Evolutionary conservation across 768 basidiomycete species (phyloP).

Genomic region (Hericium coralloides): DNA sequence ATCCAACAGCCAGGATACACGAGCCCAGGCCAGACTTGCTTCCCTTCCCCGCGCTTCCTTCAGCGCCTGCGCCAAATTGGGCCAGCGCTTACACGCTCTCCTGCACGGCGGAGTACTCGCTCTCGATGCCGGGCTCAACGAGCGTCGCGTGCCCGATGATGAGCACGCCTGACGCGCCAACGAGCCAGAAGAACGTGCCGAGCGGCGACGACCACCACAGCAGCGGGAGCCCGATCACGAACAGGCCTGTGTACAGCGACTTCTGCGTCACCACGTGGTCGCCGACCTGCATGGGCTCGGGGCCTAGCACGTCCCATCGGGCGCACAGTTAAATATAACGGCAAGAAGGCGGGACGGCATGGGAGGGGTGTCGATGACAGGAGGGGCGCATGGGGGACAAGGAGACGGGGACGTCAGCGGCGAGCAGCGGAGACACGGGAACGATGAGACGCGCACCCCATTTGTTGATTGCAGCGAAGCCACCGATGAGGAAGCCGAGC

Average conservation of each 20-base stretch:
- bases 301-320: conserved; percentile 33
- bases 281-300: conserved; percentile 80
- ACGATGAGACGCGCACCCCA: conserved; percentile 51
- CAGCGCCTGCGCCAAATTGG: too few relatives aligned
- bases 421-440: not conserved
- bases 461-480: conserved; percentile 82
- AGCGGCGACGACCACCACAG: conserved; percentile 73
- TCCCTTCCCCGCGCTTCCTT: too few relatives aligned
- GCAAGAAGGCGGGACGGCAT: not conserved
- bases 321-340: not conserved
- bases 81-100: conserved; percentile 34
- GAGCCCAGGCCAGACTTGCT: too few relatives aligned
- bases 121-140: conserved; percentile 93
- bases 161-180: conserved; percentile 77
- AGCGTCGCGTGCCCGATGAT: conserved; percentile 82
- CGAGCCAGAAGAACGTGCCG: conserved; percentile 88
- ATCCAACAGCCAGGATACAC: too few relatives aligned
- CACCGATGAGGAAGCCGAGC: conserved; percentile 82
- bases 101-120: conserved; percentile 80
- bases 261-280: conserved; percentile 82
- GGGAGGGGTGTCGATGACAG: too few relatives aligned
- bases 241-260: conserved; percentile 78
- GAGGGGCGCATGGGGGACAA: not conserved
- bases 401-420: not conserved
- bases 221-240: conserved; percentile 86